phyloP scores from a whole-genome alignment of 495 filamentous ascomycete species.

The Penicillium flavigenum region DNA sequence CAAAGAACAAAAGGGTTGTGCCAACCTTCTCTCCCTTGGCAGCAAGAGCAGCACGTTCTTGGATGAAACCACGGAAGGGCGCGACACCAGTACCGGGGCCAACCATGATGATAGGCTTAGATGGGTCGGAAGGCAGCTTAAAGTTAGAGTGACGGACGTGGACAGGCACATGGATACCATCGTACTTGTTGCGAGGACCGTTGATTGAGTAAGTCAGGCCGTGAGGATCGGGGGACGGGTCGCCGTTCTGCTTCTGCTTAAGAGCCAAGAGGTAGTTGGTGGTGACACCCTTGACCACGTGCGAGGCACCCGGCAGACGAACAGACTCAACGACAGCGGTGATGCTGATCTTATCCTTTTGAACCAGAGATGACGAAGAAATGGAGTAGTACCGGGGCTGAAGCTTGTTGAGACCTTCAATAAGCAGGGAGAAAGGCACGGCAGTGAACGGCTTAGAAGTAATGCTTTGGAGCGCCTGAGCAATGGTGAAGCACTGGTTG shows the following conservation, averaged over 20 bases:
- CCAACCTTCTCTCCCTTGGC: slow-evolving; percentile 82
- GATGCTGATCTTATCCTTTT: slow-evolving; percentile 90
- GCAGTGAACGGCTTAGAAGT: slow-evolving; percentile 72
- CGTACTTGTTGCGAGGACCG: slow-evolving; percentile 94
- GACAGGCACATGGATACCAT: slow-evolving; percentile 92
- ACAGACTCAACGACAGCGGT: slow-evolving; percentile 92
- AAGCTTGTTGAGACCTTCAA: slow-evolving; percentile 90
- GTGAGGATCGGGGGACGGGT: slow-evolving; percentile 79
- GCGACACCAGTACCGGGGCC: slow-evolving; percentile 97
- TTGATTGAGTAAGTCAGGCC: slow-evolving; percentile 85
- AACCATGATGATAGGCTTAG: slow-evolving; percentile 92
- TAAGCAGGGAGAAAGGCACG: slow-evolving; percentile 90
- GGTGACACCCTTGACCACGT: slow-evolving; percentile 89
- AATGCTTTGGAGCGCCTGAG: slow-evolving; percentile 77
- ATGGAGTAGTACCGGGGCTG: slow-evolving; percentile 99
- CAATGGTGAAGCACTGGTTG: slow-evolving; percentile 83
- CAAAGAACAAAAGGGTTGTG: slow-evolving; percentile 89
- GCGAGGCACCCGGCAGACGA: slow-evolving; percentile 69
- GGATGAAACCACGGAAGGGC: slow-evolving; percentile 92
- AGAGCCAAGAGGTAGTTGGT: slow-evolving; percentile 97
- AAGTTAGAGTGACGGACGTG: slow-evolving; percentile 99
- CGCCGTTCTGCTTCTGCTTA: slow-evolving; percentile 95
- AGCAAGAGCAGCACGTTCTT: slow-evolving; percentile 82
- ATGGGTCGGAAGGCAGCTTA: slow-evolving; percentile 93
- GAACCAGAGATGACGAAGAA: slow-evolving; percentile 91